Conservation (phyloP, 2,329 filamentous ascomycete species). For the Thelonectria rubi region DNA sequence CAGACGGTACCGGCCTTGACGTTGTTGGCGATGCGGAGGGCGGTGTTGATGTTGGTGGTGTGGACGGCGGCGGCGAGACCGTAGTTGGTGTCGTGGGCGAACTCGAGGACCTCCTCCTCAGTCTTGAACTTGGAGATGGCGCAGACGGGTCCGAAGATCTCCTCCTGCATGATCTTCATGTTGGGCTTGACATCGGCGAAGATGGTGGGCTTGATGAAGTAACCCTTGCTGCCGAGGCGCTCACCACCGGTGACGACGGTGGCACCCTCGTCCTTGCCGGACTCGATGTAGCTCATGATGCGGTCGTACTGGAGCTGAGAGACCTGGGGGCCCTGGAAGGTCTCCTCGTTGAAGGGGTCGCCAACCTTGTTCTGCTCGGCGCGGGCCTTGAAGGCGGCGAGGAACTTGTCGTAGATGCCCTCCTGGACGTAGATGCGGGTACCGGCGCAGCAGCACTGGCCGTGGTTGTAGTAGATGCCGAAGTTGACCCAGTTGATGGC, state of each 20-base stretch:
- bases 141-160: slow-evolving; percentile 91
- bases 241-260: slow-evolving; percentile 64
- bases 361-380: slow-evolving; percentile 80
- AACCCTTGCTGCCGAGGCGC: slow-evolving; percentile 76
- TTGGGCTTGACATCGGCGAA: slow-evolving; percentile 82
- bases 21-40: slow-evolving; percentile 79
- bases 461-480: slow-evolving; percentile 72
- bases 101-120: slow-evolving; percentile 78
- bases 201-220: slow-evolving; percentile 92
- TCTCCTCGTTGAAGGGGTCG: slow-evolving; percentile 80
- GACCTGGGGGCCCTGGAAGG: slow-evolving; percentile 90
- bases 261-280: slow-evolving; percentile 67
- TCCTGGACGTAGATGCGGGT: slow-evolving; percentile 89
- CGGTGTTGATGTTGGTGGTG: slow-evolving; percentile 83
- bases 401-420: slow-evolving; percentile 86
- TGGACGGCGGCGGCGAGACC: slow-evolving; percentile 86
- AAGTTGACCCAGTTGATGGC: slow-evolving; percentile 82
- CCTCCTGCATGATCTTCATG: slow-evolving; percentile 93
- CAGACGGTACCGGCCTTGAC: slow-evolving; percentile 75
- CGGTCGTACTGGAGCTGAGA: slow-evolving; percentile 87
- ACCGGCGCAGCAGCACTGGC: slow-evolving; percentile 76
- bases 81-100: slow-evolving; percentile 80
- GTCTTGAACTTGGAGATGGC: slow-evolving; percentile 87
- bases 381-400: slow-evolving; percentile 81
- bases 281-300: slow-evolving; percentile 84